Evolutionary conservation across 805 yeast genomes (phyloP).

Genomic region (Metschnikowia lochheadii): DNA sequence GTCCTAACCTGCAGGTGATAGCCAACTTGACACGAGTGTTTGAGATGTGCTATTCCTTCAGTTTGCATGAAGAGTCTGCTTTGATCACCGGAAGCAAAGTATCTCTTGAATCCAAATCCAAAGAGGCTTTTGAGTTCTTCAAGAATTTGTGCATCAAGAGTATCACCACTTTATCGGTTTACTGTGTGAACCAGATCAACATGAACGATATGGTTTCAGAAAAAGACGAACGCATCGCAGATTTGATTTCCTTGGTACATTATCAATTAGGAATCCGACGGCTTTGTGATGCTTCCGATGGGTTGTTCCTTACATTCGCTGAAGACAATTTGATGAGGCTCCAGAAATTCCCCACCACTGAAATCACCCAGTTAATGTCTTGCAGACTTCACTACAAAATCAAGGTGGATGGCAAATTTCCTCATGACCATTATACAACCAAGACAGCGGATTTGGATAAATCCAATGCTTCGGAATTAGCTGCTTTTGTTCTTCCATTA

Average conservation of each 20-base stretch:
- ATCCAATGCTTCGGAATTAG: constrained; percentile 31
- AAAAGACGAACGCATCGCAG: constrained; percentile 37
- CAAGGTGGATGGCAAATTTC: constrained; percentile 54
- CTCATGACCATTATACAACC: constrained; percentile 60
- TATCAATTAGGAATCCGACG: constrained; percentile 65
- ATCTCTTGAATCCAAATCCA: constrained; percentile 43
- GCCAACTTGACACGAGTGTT: constrained; percentile 27
- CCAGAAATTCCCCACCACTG: constrained; percentile 52
- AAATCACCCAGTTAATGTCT: constrained; percentile 69
- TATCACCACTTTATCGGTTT: constrained; percentile 34
- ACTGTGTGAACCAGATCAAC: constrained; percentile 23
- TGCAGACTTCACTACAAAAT: constrained; percentile 74
- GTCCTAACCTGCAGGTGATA: constrained; percentile 14
- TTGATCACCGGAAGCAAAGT: constrained; percentile 31
- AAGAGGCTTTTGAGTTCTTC: constrained; percentile 40
- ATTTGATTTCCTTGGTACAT: constrained; percentile 55
- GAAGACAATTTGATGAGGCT: constrained; percentile 50
- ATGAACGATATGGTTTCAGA: neutral
- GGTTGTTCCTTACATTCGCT: constrained; percentile 56
- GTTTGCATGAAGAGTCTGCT: constrained; percentile 52
- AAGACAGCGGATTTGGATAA: constrained; percentile 24
- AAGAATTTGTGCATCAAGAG: constrained; percentile 43
- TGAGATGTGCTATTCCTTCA: constrained; percentile 44
- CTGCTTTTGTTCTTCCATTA: constrained; percentile 50
- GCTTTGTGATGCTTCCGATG: constrained; percentile 64